Evolutionary conservation across 352 stramenopile species (phyloP).

Genomic region (Phytophthora hybrid): DNA sequence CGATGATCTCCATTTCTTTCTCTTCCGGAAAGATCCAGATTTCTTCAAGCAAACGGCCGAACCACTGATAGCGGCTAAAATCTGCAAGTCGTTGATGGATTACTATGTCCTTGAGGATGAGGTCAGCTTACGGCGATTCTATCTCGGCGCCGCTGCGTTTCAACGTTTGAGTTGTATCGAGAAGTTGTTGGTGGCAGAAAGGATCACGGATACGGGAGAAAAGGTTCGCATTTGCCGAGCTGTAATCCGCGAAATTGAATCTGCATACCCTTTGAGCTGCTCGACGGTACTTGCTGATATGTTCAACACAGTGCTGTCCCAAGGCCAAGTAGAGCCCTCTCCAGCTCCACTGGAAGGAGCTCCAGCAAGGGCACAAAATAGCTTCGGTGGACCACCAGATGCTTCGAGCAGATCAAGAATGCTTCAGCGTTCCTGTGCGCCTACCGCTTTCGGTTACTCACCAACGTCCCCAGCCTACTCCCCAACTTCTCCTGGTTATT

Average conservation of each 20-base stretch:
- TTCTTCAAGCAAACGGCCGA: constrained; percentile 54
- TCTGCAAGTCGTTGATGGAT: constrained; percentile 64
- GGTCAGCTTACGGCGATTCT: constrained; percentile 33
- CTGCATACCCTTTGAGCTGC: constrained; percentile 17
- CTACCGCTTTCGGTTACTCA: background rate
- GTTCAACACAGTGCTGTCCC: constrained; percentile 46
- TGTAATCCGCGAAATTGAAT: constrained; percentile 44
- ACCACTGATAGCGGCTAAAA: constrained; percentile 52
- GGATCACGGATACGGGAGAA: constrained; percentile 24
- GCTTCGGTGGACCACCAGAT: constrained; percentile 3
- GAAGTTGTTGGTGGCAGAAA: constrained; percentile 50
- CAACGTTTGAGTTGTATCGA: constrained; percentile 48
- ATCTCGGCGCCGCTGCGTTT: constrained; percentile 40
- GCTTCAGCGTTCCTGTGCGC: background rate
- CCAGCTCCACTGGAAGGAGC: background rate
- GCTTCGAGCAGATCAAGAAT: background rate
- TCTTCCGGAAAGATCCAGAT: constrained; percentile 55
- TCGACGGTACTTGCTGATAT: constrained; percentile 23
- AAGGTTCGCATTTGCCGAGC: constrained; percentile 36
- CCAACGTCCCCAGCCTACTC: background rate
- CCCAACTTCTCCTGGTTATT: background rate
- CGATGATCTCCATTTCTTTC: constrained; percentile 67
- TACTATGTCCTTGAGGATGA: constrained; percentile 56
- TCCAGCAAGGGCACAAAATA: background rate
- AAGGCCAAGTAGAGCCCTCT: constrained; percentile 34